A percentile compares a stretch with the other conserved stretches of the same genome.
phyloP scores from a whole-genome alignment of 805 yeast genomes.

The Yarrowia hollandica region DNA sequence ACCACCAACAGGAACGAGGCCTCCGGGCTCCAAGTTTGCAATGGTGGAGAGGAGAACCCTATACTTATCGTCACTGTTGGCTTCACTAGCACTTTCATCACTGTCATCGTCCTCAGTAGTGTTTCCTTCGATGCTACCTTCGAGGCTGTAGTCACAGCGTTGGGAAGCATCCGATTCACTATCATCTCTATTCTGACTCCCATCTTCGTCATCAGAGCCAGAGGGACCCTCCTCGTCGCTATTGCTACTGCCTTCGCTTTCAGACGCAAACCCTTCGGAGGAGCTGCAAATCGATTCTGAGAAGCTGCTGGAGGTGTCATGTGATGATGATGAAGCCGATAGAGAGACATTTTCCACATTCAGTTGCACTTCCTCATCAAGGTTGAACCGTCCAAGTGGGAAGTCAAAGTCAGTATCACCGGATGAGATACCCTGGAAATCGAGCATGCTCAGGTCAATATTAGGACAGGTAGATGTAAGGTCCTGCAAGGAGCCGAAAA shows the following conservation, averaged over 20 bases:
- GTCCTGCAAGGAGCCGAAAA: not conserved
- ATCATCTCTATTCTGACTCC: not conserved
- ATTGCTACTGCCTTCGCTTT: not conserved
- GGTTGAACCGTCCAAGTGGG: not conserved
- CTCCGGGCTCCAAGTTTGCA: not conserved
- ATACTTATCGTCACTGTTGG: not conserved
- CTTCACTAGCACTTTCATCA: not conserved
- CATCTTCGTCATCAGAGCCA: not conserved
- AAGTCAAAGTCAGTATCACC: not conserved
- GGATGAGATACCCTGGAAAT: not conserved
- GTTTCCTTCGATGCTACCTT: not conserved
- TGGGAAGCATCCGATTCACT: not conserved
- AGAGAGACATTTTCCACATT: not conserved
- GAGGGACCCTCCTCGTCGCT: no score
- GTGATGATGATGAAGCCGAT: not conserved
- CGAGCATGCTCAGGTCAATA: not conserved
- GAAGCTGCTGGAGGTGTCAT: not conserved
- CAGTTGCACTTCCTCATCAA: not conserved
- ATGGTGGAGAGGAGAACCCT: not conserved
- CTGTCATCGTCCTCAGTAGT: not conserved
- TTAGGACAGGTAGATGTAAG: not conserved
- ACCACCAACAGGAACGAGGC: not conserved
- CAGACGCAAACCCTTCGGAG: not conserved
- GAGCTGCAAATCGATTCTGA: constrained; percentile 2
- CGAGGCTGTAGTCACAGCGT: not conserved